Evolutionary conservation across 2,329 filamentous ascomycete species (phyloP), one percentile per base, ranked within the genome.

Genomic region (Beauveria australis): DNA sequence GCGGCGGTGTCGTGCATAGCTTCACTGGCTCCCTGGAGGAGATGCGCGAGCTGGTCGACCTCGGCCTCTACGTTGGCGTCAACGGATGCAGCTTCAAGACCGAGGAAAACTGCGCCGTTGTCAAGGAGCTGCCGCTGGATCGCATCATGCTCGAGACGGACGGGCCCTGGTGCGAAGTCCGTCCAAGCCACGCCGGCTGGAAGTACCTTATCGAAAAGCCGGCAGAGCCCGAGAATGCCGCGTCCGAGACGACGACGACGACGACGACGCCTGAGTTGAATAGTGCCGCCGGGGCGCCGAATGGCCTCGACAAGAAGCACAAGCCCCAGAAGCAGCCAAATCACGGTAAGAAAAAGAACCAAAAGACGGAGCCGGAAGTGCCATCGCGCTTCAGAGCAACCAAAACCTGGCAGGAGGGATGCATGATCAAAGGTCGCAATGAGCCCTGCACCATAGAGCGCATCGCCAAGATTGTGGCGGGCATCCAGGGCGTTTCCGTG

Each of bases 71-170:
- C 74, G 87, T 99, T 63, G 93, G 94, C n/a, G 85, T 97, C 63
- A 99, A 99, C 70, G 94, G 94, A 5, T 99, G 94, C 74, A 95
- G 90, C 68, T 84, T 99, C 79, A 99, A 97, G 80, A 97, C 91
- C 6, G 87, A 82, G 12, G 91, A 96, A 71, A 99, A 97, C 68
- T 84, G 96, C 46, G 87, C 83, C 16, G 92, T 97, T 3, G 91
- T 97, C 12, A 85, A 82, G 64, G 83, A 88, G 63, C 85, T 97
- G 44, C 89, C 87, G 12, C 77, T 99, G 12, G 86, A 92, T 60
- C 78, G 87, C 52, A 74, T 99, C 59, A 95, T 97, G 82, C 85
- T 99, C 53, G 94, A 99, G 79, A 99, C 94, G 0, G 94, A 99
- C 71, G 94, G 94, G 2, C 94, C 94, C 3, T 99, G 94, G 89